phyloP scores from a whole-genome alignment of 2,329 filamentous ascomycete genomes.

The Aureobasidium sp. region DNA sequence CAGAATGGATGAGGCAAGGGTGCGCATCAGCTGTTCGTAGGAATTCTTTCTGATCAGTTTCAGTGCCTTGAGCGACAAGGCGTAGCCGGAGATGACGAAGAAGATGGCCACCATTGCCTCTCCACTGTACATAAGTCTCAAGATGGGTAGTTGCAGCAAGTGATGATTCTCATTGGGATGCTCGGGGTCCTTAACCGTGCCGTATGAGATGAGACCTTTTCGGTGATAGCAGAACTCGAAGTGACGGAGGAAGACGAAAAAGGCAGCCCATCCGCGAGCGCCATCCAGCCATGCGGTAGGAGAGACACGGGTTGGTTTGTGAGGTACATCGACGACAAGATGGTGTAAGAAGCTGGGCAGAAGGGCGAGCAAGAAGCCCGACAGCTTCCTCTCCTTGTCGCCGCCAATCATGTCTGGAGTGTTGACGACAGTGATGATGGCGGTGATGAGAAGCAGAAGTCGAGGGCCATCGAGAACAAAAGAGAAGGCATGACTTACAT shows the following conservation, averaged over 20 bases:
- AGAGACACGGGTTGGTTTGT: neutral
- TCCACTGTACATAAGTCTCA: conserved; percentile 48
- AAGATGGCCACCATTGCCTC: conserved; percentile 52
- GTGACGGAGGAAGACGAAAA: conserved; percentile 57
- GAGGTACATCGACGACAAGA: neutral
- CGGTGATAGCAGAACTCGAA: conserved; percentile 30
- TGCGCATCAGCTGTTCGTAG: conserved; percentile 13
- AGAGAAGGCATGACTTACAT: conserved; percentile 2
- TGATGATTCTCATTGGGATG: conserved; percentile 34
- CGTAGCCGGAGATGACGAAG: conserved; percentile 55
- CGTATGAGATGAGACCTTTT: conserved; percentile 10
- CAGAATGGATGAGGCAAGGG: conserved; percentile 16
- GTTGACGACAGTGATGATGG: neutral
- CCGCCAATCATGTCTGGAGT: neutral
- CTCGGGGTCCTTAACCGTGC: conserved; percentile 21
- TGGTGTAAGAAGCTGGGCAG: conserved; percentile 8
- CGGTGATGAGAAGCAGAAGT: neutral
- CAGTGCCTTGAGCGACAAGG: conserved; percentile 38
- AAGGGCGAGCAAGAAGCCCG: conserved; percentile 6
- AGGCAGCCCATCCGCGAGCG: conserved; percentile 56
- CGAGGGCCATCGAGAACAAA: neutral
- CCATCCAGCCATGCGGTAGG: conserved; percentile 56
- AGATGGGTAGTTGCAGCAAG: conserved; percentile 42
- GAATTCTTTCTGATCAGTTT: conserved; percentile 23
- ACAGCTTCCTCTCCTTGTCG: conserved; percentile 1